A percentile compares a stretch with the other conserved stretches of the same genome.
These are phyloP conservation scores for Podospora bellae-mahoneyi DNA, from an alignment of 495 filamentous ascomycete genomes.

Conservation along the genomic window DNA sequence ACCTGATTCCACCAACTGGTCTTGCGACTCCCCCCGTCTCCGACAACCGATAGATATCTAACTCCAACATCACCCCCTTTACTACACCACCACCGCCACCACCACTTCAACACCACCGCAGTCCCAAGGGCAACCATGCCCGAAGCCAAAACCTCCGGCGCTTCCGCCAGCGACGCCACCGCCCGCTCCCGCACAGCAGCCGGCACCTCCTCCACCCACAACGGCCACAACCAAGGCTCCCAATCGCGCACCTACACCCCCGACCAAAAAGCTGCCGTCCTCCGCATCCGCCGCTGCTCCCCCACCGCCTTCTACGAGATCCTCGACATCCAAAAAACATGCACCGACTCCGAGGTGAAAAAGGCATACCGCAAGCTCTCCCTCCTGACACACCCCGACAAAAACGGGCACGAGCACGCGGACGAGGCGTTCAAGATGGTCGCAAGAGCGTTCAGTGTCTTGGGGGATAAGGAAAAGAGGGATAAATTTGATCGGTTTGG, in stretches of 20 bases:
- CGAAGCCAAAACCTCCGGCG: slow-evolving; percentile 69
- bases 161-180: slow-evolving; percentile 17
- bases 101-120: neutral
- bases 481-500: slow-evolving; percentile 82
- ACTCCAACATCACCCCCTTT: neutral
- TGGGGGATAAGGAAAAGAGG: slow-evolving; percentile 91
- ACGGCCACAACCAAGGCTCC: slow-evolving; percentile 91
- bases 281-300: slow-evolving; percentile 78
- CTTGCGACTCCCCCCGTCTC: neutral
- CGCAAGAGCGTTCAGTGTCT: slow-evolving; percentile 83
- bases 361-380: slow-evolving; percentile 91
- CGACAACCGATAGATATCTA: neutral
- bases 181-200: slow-evolving; percentile 47
- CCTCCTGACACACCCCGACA: slow-evolving; percentile 89
- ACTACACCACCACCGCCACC: neutral
- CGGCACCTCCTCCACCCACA: slow-evolving; percentile 47
- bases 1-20: neutral
- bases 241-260: slow-evolving; percentile 82
- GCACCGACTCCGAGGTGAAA: slow-evolving; percentile 79
- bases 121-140: slow-evolving; percentile 55
- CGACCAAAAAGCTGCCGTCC: slow-evolving; percentile 85
- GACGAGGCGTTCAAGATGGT: slow-evolving; percentile 99
- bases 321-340: slow-evolving; percentile 61
- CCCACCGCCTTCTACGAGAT: slow-evolving; percentile 90
- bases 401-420: slow-evolving; percentile 95